These are phyloP conservation scores for Colletotrichum eremochloae DNA, from an alignment of 2,329 filamentous ascomycete genomes.

Conservation along the genomic window DNA sequence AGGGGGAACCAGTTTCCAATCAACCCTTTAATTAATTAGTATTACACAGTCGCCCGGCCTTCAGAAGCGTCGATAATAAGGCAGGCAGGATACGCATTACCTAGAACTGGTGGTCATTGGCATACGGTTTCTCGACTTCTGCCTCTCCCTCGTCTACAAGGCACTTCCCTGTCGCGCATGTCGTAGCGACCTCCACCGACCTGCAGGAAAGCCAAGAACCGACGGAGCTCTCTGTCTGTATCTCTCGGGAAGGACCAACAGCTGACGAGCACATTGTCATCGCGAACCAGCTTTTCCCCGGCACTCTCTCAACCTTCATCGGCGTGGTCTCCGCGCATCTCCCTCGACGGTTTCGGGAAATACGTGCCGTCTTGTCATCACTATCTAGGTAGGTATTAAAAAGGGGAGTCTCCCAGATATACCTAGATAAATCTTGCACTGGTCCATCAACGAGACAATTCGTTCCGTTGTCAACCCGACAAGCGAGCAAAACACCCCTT, in stretches of 20 bases:
- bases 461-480: not conserved
- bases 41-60: no score
- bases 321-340: not conserved
- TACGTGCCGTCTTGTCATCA: not conserved
- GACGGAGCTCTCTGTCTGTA: not conserved
- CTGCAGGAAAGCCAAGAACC: slow-evolving; percentile 22
- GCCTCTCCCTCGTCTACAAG: not conserved
- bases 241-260: slow-evolving; percentile 5
- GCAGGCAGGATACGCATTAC: not conserved
- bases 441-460: not conserved
- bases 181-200: slow-evolving; percentile 4
- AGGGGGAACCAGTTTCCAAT: no score
- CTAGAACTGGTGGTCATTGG: not conserved
- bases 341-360: not conserved
- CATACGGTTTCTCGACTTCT: not conserved
- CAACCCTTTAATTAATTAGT: no score
- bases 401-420: not conserved
- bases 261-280: slow-evolving; percentile 17
- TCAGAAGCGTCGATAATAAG: no score
- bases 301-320: not conserved
- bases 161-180: slow-evolving; percentile 16
- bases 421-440: no score
- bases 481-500: no score
- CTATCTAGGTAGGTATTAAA: not conserved
- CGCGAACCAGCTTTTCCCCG: not conserved